A percentile compares a stretch with the other conserved stretches of the same genome.
Evolutionary conservation across 306 rosid species (phyloP).

Genomic region (Mimosa pudica): DNA sequence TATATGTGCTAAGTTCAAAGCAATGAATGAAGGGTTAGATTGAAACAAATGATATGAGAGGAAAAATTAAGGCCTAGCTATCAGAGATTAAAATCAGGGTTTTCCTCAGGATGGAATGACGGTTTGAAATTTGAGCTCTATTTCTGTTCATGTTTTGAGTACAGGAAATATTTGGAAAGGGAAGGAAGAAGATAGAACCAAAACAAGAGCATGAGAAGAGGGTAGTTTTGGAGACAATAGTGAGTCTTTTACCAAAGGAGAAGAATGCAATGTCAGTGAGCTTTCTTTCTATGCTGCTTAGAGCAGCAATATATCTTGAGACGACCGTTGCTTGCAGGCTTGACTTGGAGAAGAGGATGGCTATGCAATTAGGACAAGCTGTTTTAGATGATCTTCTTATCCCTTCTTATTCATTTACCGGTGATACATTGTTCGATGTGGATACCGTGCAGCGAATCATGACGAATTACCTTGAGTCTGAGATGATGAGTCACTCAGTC

Average conservation of each 20-base stretch:
- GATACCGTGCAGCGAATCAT: slow-evolving; percentile 72
- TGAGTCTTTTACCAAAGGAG: slow-evolving; percentile 85
- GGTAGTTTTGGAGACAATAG: slow-evolving; percentile 79
- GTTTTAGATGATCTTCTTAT: slow-evolving; percentile 84
- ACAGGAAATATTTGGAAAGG: slow-evolving; percentile 83
- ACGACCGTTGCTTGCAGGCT: slow-evolving; percentile 86
- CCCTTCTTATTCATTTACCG: slow-evolving; percentile 69
- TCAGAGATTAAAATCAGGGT: neutral
- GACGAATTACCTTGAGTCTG: slow-evolving; percentile 61
- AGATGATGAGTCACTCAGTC: slow-evolving; percentile 39
- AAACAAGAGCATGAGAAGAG: slow-evolving; percentile 80
- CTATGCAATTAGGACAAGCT: slow-evolving; percentile 71
- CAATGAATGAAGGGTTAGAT: neutral
- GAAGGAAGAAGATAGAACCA: slow-evolving; percentile 71
- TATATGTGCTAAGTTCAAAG: neutral
- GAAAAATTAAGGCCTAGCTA: neutral
- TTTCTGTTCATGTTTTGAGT: neutral
- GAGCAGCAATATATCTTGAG: slow-evolving; percentile 75
- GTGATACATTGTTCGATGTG: slow-evolving; percentile 78
- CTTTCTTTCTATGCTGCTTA: slow-evolving; percentile 81
- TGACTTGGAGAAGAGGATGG: slow-evolving; percentile 89
- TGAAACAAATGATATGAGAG: neutral
- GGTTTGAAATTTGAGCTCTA: slow-evolving; percentile 10
- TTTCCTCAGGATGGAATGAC: neutral
- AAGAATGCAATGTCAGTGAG: slow-evolving; percentile 77